A percentile compares a stretch with the other conserved stretches of the same genome.
Conservation (phyloP, 495 filamentous ascomycete species). For the Aspergillus indologenus region DNA sequence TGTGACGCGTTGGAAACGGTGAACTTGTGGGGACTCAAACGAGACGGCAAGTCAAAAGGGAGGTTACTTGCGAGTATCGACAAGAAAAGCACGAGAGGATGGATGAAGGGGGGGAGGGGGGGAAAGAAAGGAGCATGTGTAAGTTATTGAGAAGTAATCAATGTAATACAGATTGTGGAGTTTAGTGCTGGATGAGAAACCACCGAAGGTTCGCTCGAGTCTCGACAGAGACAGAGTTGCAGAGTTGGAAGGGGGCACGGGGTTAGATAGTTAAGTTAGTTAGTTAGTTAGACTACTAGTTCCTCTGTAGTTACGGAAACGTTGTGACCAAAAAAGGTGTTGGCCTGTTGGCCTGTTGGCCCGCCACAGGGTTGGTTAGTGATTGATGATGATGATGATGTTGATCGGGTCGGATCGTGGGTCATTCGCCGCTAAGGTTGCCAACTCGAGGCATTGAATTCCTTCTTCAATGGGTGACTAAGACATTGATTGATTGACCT, state of each 20-base stretch:
- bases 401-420: slow-evolving; percentile 31
- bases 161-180: slow-evolving; percentile 6
- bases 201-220: no score
- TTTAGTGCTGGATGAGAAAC: not conserved
- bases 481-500: not conserved
- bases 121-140: not conserved
- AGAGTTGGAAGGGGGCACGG: slow-evolving; percentile 14
- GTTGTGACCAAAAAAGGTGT: no score
- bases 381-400: slow-evolving; percentile 4
- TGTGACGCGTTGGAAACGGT: slow-evolving; percentile 31
- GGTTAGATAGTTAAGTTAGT: no score
- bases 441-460: slow-evolving; percentile 1
- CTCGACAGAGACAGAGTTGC: slow-evolving; percentile 7
- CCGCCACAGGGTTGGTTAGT: no score
- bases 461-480: slow-evolving; percentile 1
- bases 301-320: slow-evolving; percentile 6
- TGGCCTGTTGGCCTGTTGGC: no score
- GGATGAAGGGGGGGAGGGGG: not conserved
- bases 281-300: no score
- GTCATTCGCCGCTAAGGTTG: slow-evolving; percentile 7
- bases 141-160: slow-evolving; percentile 13
- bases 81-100: slow-evolving; percentile 7
- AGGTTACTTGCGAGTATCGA: slow-evolving; percentile 6
- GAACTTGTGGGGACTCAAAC: slow-evolving; percentile 31
- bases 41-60: slow-evolving; percentile 19